Evolutionary conservation across 2,329 filamentous ascomycete species (phyloP), one percentile per base, ranked within the genome.

Genomic region (Cytospora piceicola): DNA sequence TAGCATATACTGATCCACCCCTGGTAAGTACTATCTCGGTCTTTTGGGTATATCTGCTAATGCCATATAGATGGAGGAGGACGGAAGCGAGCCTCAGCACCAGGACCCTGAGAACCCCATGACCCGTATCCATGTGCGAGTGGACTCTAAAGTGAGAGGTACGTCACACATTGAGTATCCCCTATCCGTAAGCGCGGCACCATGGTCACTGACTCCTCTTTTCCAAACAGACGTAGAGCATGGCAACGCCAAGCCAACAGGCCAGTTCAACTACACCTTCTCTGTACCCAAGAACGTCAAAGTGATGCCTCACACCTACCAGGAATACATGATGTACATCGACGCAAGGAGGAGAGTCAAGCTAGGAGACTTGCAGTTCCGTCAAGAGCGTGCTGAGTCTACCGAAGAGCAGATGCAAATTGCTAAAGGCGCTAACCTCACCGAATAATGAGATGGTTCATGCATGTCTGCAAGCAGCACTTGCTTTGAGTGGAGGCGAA

Each of bases 241-340:
- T 63, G 77, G 77, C 42, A 82, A 83, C 58, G 85, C 53, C 53
- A 88, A 86, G 72, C 84, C 88, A 3, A 92, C 90, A 0, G 90
- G 90, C 5, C 88, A 90, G 71, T 92, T 93, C 78, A 90, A 91
- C 71, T 92, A 92, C 73, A 92, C 90, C 0, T 79, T 79, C 61
- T 71, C 74, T 2, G 77, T 79, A 55, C 76, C 77, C 20, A 73
- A 72, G 63, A 74, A 78, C 64, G 72, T 79, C 57, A 74, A 73
- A 24, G 77, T 79, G 22, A 67, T 79, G 63, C 77, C 77, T 27
- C 73, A 74, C 64, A 75, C 77, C 1, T 80, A 80, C 69, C 72
- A 78, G 61, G 77, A 80, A 68, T 78, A 77, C 68, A 79, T 81
- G 75, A 76, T 76, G 71, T 81, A 79, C 63, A 74, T 81, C 51